These are phyloP conservation scores for Pichia cabralensis DNA, from an alignment of 805 yeast species.

Conservation along the genomic window DNA sequence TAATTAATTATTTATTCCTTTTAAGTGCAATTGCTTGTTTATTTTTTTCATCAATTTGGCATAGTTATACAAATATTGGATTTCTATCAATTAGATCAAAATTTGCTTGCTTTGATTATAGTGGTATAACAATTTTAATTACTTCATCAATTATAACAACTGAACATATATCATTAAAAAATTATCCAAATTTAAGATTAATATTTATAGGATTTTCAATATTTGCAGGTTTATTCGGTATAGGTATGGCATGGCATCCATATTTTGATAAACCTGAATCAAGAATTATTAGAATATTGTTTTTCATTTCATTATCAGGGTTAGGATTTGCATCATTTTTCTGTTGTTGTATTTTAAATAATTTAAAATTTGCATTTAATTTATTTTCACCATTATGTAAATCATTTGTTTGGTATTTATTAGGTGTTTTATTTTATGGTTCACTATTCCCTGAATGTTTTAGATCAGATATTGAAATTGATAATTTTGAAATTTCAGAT, in stretches of 20 bases:
- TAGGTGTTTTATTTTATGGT: constrained; percentile 84
- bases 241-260: constrained; percentile 85
- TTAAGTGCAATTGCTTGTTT: constrained; percentile 70
- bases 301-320: constrained; percentile 68
- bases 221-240: constrained; percentile 61
- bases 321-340: constrained; percentile 63
- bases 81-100: constrained; percentile 49
- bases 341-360: constrained; percentile 44
- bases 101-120: constrained; percentile 90
- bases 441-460: constrained; percentile 83
- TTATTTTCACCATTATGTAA: constrained; percentile 62
- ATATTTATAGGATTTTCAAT: constrained; percentile 52
- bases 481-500: constrained; percentile 29
- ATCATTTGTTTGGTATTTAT: constrained; percentile 63
- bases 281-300: constrained; percentile 66
- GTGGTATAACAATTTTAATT: constrained; percentile 85
- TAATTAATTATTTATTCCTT: constrained; percentile 55
- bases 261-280: constrained; percentile 81
- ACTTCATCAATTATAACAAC: constrained; percentile 83
- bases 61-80: constrained; percentile 77
- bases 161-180: constrained; percentile 68
- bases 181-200: constrained; percentile 39
- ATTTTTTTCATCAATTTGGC: constrained; percentile 78
- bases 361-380: constrained; percentile 38
- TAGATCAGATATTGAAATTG: constrained; percentile 57